Evolutionary conservation across 306 rosid genomes (phyloP), one percentile per base, ranked within the genome.

Genomic region (Corylus avellana): DNA sequence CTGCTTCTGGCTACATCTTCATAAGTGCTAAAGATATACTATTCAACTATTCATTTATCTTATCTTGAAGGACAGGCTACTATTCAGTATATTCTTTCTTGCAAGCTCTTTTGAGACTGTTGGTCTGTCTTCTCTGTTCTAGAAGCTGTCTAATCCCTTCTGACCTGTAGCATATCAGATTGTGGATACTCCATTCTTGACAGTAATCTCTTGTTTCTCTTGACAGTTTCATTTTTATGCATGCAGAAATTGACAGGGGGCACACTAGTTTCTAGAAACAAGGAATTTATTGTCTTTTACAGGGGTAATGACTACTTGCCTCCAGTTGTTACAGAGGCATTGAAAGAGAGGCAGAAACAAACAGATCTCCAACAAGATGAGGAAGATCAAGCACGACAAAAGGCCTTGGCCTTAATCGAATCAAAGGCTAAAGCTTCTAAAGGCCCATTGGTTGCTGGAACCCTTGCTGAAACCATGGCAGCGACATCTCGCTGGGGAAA

Each of bases 231-330:
- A 37, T 85, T 79, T 39, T 86, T 74, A 61, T 84, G 83, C 69
- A 67, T 88, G 84, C 91, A 94, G 98, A 87, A 80, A 78, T 85
- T 94, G 86, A 92, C 97, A 48, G 97, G 98, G 64, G 98, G 97
- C 64, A 92, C 92, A 67, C 83, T 94, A 68, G 86, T 94, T 68
- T 94, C 98, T 32, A 91, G 98, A 87, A 94, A 94, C 96, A 94
- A 92, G 89, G 97, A 94, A 55, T 94, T 77, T 76, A 89, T 94
- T 32, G 91, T 94, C 80, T 82, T 94, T 81, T 91, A 91, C 81
- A 82, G 98, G 83, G 98, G 98, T 76, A 92, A 92, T 80, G 97
- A 92, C 85, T 91, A 86, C 92, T 78, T 94, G 87, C 98, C 97
- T 78, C 88, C 94, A 66, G 81, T 47, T 12, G 89, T 94, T 35